These are phyloP conservation scores for Mallotus repandus DNA, from an alignment of 441 rosid genomes.

Conservation along the genomic window DNA sequence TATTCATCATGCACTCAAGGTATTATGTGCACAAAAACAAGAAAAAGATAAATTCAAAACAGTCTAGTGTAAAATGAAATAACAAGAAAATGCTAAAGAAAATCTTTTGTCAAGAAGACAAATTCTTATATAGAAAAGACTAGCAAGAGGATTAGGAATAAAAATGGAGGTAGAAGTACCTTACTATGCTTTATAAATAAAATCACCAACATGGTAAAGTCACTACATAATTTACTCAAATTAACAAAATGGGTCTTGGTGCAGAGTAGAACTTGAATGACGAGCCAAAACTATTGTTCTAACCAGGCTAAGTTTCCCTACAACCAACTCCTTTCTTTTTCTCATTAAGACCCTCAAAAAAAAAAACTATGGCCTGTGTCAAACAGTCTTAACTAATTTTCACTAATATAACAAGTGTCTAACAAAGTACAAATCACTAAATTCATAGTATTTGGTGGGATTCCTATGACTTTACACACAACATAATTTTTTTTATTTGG, in stretches of 20 bases:
- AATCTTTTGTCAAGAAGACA: background rate
- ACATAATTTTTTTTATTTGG: background rate
- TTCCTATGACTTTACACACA: background rate
- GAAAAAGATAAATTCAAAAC: background rate
- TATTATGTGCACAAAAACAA: background rate
- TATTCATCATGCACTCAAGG: background rate
- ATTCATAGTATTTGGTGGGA: background rate
- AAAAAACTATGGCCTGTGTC: background rate
- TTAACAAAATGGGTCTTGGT: background rate
- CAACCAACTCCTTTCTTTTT: background rate
- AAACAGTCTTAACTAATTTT: background rate
- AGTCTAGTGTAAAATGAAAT: background rate
- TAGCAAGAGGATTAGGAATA: background rate
- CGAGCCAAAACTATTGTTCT: background rate
- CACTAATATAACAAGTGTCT: background rate
- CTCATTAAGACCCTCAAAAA: background rate
- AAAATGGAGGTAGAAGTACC: background rate
- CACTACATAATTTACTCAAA: background rate
- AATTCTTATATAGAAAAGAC: background rate
- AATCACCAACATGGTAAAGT: conserved; percentile 7
- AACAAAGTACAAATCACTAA: background rate
- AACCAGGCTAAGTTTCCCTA: background rate
- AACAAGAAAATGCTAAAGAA: background rate
- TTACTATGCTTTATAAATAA: background rate
- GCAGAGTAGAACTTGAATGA: background rate